Base-by-base conservation (phyloP, 1,139 yeast genomes). In the Yamadazyma songkhlaensis region DNA sequence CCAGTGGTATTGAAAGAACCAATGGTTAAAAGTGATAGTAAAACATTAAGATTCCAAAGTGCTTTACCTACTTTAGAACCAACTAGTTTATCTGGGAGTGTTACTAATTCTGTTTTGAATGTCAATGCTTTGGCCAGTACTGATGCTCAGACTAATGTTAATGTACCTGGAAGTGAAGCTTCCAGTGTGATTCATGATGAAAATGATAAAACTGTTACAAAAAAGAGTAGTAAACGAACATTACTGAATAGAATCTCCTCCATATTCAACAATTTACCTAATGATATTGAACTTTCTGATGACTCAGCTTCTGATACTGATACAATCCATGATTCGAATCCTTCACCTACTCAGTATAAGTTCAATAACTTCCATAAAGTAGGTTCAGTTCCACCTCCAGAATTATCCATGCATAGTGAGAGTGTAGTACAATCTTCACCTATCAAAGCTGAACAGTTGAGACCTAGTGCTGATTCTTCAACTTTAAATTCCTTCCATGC, bases 221-320 rank as follows among this genome's bases (percentile, higher is more conserved):
- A 26, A 29, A 35, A 34, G 21, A 13, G 11, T 17, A 44, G 46
- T 26, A 38, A 32, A 10, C 42, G 37, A 21, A 42, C 57, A 9
- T 46, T 59, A 5, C 60, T 51, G 41, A 59, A 51, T 40, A 47
- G 57, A 42, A 67, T 67, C 9, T 57, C 73, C 1, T 60, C 74
- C 6, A 64, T 70, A 3, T 72, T 72, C 49, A 72, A 64, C 41
- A 72, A 72, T 35, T 51, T 72, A 10, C 77, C 77, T 9, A 72
- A 72, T 46, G 77, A 72, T 50, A 69, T 72, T 37, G 77, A 71
- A 42, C 49, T 72, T 7, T 68, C 75, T 0, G 77, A 72, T 40
- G 77, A 71, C 47, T 67, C 74, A 3, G 75, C 72, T 5, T 66
- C 73, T 3, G 76, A 70, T 36, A 50, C 54, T 35, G 76, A 70